Evolutionary conservation across 2,329 filamentous ascomycete species (phyloP), one percentile per base, ranked within the genome.

Genomic region (Colletotrichum scovillei): DNA sequence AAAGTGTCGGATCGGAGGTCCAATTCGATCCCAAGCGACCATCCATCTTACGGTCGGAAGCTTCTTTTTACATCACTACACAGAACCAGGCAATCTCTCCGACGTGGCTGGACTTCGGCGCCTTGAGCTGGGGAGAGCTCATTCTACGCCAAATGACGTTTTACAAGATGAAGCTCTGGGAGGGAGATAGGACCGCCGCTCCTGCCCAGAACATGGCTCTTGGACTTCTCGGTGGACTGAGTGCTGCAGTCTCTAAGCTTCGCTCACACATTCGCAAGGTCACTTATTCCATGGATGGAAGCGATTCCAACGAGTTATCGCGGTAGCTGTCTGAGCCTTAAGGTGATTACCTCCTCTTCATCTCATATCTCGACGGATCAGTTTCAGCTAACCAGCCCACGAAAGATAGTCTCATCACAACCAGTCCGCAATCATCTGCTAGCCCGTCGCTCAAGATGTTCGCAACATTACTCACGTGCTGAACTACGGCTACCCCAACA

Each of bases 401-500:
- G 28, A 30, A 30, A 30, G 28, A 7, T 30, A 30, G 8, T 30
- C 8, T 8, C 28, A 30, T 30, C 7, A 30, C 28, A 2, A 30
- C 28, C 28, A 30, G 2, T 30, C 28, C 28, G 28, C 28, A 30
- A 30, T 30, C 28, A 26, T 86, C 88, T 90, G 88, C 95, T 97
- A 97, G 97, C 94, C 89, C 91, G 85, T 80, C 80, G 80, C 80
- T 82, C 83, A 98, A 98, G 97, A 99, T 93, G 97, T 99, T 89
- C 96, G 95, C 88, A 97, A 99, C 91, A 99, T 99, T 89, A 98
- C 97, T 87, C 97, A 99, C 88, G 97, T 99, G 87, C 91, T 99
- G 88, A 98, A 98, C 92, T 98, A 98, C 94, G 97, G 98, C 85
- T 98, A 98, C 87, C 96, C 96, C 85, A 98, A 98, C 89, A 98